Evolutionary conservation across 148 eudicot genomes (phyloP), one percentile per base, ranked within the genome.

Genomic region (Dianthus caryophyllus): DNA sequence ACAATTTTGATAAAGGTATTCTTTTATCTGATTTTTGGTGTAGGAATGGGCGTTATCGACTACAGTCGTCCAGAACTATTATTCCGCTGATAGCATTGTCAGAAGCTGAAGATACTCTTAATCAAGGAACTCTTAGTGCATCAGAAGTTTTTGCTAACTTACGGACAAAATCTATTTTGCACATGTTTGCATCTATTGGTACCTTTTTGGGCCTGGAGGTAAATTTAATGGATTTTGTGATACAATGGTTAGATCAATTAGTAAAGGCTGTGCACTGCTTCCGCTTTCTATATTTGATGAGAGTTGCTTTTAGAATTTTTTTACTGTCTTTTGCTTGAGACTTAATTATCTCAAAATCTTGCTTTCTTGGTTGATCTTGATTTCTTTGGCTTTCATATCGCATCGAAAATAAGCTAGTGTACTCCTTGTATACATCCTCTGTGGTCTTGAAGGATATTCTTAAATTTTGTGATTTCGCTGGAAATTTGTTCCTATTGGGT

Each of bases 181-280:
- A 91, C 75, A 78, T 90, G 68, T 90, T 88, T 82, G 91, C 97
- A 69, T 84, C 89, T 31, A 85, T 95, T 76, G 96, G 96, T 67
- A 90, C 83, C 74, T 90, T 85, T 73, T 80, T 95, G 70, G 97
- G 97, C 39, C 89, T 95, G 60, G 78, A 90, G 99, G 99, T 95
- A 84, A 62, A 58, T 67, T 15, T 53, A 30, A n/a, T 29, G 44
- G 46, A 25, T 51, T 53, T 53, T 57, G 39, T 70, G 38, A 33
- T 2, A 7, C 7, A 2, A 24, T 14, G 13, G 18, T 12, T 48
- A 13, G n/a, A 48, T 54, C 12, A 53, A 53, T 53, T 22, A 11
- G 50, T 18, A 17, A 14, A 20, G 6, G 25, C 6, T 9, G 14
- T 52, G 44, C 53, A 27, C 15, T 25, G 58, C 58, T 53, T 51